These are phyloP conservation scores for Thuidium tamariscinum DNA, from an alignment of 225 moss, liverwort and hornwort genomes.

Conservation along the genomic window DNA sequence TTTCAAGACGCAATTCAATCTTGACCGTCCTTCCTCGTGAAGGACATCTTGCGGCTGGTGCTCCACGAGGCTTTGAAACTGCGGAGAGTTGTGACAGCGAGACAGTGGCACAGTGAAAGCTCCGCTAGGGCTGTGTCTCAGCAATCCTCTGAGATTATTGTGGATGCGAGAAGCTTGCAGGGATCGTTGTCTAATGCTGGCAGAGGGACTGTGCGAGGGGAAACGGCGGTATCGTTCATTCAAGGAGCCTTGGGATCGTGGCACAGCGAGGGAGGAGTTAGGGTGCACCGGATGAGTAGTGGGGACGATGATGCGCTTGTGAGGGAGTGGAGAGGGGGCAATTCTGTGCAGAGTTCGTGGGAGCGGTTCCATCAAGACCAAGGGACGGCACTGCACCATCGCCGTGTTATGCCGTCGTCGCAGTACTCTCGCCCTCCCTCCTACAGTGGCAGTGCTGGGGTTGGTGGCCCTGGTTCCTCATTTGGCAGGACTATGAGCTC, in stretches of 20 bases:
- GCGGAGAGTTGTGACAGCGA: too few species aligned
- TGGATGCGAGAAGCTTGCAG: not conserved
- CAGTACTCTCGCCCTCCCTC: conserved; percentile 19
- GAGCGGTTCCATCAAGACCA: conserved; percentile 19
- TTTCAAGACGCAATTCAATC: too few species aligned
- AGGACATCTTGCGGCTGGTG: too few species aligned
- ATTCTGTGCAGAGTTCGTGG: conserved; percentile 20
- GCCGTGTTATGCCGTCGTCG: conserved; percentile 13
- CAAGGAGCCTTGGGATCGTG: not conserved
- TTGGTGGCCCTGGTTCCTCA: not conserved
- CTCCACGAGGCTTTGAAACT: too few species aligned
- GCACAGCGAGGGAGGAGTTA: not conserved
- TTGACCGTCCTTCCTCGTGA: too few species aligned
- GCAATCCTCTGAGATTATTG: not conserved
- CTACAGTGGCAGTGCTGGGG: not conserved
- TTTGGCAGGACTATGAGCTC: conserved; percentile 26
- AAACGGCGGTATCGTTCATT: not conserved
- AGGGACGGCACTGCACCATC: not conserved
- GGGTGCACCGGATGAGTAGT: conserved; percentile 17
- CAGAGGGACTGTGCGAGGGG: not conserved
- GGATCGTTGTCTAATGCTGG: not conserved
- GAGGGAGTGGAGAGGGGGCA: conserved; percentile 18
- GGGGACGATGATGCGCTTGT: conserved; percentile 17
- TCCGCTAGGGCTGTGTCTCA: not conserved
- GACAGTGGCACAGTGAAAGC: not conserved